phyloP scores from a whole-genome alignment of 1,139 yeast species.

The Magnusiomyces paraingens region DNA sequence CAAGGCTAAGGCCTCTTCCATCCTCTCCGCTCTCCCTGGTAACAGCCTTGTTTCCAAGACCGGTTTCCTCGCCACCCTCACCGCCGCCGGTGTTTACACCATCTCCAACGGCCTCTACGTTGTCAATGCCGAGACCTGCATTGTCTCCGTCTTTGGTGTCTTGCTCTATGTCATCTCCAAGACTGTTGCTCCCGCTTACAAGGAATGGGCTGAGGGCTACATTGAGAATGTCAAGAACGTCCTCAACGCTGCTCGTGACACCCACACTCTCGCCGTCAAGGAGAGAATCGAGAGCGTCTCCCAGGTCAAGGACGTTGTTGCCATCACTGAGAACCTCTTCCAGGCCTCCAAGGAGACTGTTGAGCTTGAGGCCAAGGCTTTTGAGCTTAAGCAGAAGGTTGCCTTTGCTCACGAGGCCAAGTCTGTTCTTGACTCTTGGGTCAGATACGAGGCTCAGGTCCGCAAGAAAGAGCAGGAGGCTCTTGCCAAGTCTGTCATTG shows the following conservation, averaged over 20 bases:
- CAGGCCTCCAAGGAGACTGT: slow-evolving; percentile 96
- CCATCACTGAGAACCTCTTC: slow-evolving; percentile 85
- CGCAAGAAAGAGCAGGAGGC: slow-evolving; percentile 96
- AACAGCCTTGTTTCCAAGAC: slow-evolving; percentile 83
- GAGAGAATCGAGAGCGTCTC: slow-evolving; percentile 84
- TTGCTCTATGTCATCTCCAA: slow-evolving; percentile 73
- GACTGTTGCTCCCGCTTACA: slow-evolving; percentile 89
- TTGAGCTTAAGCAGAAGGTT: slow-evolving; percentile 86
- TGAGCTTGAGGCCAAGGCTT: slow-evolving; percentile 86
- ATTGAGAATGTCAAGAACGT: slow-evolving; percentile 74
- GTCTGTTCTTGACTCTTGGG: slow-evolving; percentile 97
- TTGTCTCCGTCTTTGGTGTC: slow-evolving; percentile 72
- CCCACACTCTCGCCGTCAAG: slow-evolving; percentile 88
- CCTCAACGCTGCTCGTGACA: slow-evolving; percentile 80
- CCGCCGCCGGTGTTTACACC: slow-evolving; percentile 92
- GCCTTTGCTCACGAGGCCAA: slow-evolving; percentile 87
- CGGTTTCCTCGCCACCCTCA: slow-evolving; percentile 87
- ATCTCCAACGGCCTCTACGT: slow-evolving; percentile 89
- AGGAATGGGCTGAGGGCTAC: slow-evolving; percentile 92
- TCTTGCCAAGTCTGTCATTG: slow-evolving; percentile 76
- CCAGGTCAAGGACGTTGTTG: slow-evolving; percentile 85
- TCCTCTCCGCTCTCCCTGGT: slow-evolving; percentile 92
- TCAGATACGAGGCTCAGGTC: slow-evolving; percentile 93
- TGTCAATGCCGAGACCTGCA: slow-evolving; percentile 87
- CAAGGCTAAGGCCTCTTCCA: slow-evolving; percentile 82